Conservation (phyloP, 768 basidiomycete species). For the Hypholoma sublateritium region DNA sequence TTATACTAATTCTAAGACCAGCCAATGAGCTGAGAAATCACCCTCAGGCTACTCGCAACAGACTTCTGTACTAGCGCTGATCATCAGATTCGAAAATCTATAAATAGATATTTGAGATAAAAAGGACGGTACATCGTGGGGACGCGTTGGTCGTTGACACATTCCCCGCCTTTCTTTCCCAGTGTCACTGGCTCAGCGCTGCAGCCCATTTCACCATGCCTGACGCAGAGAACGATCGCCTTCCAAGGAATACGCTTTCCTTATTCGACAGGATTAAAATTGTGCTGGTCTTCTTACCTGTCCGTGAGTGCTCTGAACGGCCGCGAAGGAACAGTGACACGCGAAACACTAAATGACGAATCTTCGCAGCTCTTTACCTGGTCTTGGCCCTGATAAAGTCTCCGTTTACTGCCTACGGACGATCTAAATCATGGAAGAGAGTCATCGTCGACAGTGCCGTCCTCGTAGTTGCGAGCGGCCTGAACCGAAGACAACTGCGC, state of each 20-base stretch:
- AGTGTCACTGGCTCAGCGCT: neutral
- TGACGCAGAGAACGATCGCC: slow-evolving; percentile 2
- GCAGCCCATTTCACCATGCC: neutral
- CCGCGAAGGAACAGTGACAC: neutral
- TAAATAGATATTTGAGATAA: too few relatives aligned
- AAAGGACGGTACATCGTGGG: too few relatives aligned
- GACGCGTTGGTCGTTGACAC: too few relatives aligned
- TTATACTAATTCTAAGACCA: too few relatives aligned
- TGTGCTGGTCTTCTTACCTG: slow-evolving; percentile 1
- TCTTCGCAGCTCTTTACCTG: slow-evolving; percentile 10
- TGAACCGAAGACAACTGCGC: slow-evolving; percentile 16
- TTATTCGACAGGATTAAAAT: slow-evolving; percentile 6
- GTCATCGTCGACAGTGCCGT: neutral
- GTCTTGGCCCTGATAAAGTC: slow-evolving; percentile 11
- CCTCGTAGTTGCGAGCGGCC: neutral
- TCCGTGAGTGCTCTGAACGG: slow-evolving; percentile 6
- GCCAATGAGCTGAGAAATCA: too few relatives aligned
- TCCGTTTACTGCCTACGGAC: slow-evolving; percentile 6
- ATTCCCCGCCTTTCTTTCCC: too few relatives aligned
- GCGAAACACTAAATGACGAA: neutral
- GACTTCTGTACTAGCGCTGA: too few relatives aligned
- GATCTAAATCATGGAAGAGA: slow-evolving; percentile 12
- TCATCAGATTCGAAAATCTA: too few relatives aligned
- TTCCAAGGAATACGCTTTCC: slow-evolving; percentile 12
- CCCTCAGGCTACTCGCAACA: too few relatives aligned